Percentiles rank a stretch among this genome's conserved stretches.
Evolutionary conservation across 768 basidiomycete species (phyloP).

Genomic region (Baorangia bicolor): DNA sequence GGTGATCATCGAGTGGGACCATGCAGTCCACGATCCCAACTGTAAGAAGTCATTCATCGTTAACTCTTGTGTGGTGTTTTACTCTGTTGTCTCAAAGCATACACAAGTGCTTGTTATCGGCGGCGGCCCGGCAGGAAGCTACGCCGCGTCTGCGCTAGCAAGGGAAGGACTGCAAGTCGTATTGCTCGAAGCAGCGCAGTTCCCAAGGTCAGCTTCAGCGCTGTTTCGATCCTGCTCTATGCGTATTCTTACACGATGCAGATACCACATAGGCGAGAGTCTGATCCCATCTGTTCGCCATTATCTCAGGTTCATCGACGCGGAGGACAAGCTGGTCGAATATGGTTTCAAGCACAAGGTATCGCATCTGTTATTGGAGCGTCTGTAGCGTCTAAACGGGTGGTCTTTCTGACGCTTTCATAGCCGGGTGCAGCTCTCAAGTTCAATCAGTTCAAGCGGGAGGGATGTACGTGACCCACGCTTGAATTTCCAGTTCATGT

Average conservation of each 20-base stretch:
- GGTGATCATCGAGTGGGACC: not conserved
- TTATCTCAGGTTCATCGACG: constrained; percentile 51
- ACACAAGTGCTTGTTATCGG: constrained; percentile 48
- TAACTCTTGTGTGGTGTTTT: not conserved
- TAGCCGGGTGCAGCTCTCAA: constrained; percentile 65
- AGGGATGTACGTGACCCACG: constrained; percentile 48
- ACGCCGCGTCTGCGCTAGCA: constrained; percentile 52
- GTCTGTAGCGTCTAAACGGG: not conserved
- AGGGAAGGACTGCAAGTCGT: constrained; percentile 60
- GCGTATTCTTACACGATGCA: constrained; percentile 10
- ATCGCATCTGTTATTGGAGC: not conserved
- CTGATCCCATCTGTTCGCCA: constrained; percentile 50
- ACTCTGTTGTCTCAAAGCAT: constrained; percentile 15
- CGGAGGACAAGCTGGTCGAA: constrained; percentile 41
- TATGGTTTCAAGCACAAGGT: constrained; percentile 53
- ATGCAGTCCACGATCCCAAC: constrained; percentile 21
- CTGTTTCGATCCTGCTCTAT: too few species aligned
- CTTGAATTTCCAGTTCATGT: not conserved
- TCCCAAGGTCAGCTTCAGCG: constrained; percentile 44
- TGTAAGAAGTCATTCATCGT: constrained; percentile 13
- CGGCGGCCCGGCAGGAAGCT: constrained; percentile 60
- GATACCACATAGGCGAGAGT: constrained; percentile 51
- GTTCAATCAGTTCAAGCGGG: constrained; percentile 51
- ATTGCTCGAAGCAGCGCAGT: constrained; percentile 52
- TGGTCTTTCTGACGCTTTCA: not conserved